Base-by-base conservation (phyloP, 108 stramenopile species). In the Fistulifera pelliculosa region DNA sequence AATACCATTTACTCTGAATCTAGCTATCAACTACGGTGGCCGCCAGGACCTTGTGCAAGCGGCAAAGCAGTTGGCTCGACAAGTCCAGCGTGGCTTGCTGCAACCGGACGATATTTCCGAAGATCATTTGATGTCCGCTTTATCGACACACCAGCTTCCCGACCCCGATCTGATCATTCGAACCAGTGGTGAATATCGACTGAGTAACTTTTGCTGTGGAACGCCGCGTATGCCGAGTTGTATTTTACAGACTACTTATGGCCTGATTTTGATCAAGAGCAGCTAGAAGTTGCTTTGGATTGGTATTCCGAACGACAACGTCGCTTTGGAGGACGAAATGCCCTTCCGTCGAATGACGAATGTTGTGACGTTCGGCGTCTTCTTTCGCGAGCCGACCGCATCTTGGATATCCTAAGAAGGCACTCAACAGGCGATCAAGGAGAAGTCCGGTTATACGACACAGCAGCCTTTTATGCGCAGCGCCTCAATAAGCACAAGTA, bases 191-290 rank as follows among this genome's bases (percentile, higher is more conserved):
- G 98, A 99, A 81, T 55, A 73, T 23, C 77, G 98, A 17, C 60
- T 97, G 17, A 90, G 86, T 57, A 96, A 96, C 71, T 97, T 95
- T 71, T 97, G 21, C 63, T 99, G 15, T 97, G 90, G 88, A 95
- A 99, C 58, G 43, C 81, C 26, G 96, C 96, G 13, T 95, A 98
- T 56, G 76, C 94, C 3, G 96, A 99, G 71, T 50, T 97, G 18
- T 92, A 95, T 64, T 99, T 99, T 60, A 40, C 96, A 19, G 71
- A 92, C 38, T 94, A 94, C 58, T 65, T 64, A 4, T 99, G 98
- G 98, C 98, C 98, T 44, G 94, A 81, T 52, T 60, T 82, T 41
- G 54, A 66, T 49, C 79, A 65, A 56, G 58, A 65, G 19, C 93
- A 86, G 45, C 69, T 84, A 31, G 14, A 82, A 35, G 53, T 61